Base-by-base conservation (phyloP, 1,139 yeast genomes). In the Candida mesenterica region DNA sequence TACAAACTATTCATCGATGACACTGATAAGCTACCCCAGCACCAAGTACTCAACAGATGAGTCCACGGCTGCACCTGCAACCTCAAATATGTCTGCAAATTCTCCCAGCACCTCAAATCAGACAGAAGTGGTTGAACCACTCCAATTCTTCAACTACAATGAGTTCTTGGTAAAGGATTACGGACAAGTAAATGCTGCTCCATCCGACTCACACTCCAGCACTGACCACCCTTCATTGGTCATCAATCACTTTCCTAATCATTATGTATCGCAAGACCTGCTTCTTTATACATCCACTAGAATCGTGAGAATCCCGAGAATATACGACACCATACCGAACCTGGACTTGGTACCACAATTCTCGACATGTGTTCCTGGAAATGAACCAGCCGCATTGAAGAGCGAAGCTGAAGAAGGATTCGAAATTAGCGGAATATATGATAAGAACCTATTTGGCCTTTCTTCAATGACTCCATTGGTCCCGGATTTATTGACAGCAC, bases 191-290 rank as follows among this genome's bases (percentile, higher is more conserved):
- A n/a, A 15, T 17, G 33, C 36, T 50, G 53, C 19, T 10, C 36
- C 30, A 22, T 17, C 25, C 5, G 30, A 28, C 3, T 15, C 24
- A 12, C 10, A 17, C 4, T 10, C 15, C 23, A 22, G 6, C 2
- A 16, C 53, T 50, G 25, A 30, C 10, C 3, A 13, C 8, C 42
- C 42, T 3, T 55, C 72, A 1, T 46, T 81, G 5, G 74, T 77
- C 19, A 56, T 79, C 7, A 80, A 79, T 31, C 89, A 82, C 53
- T 82, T 80, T 52, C 89, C 89, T 15, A 82, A 82, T 45, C 64
- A 73, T 5, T 57, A 65, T 46, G 57, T 52, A 45, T 28, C 53
- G 25, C 20, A 30, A 3, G 53, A 49, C n/a, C 62, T 76, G 1
- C 31, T 38, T 0, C 45, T 43, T 14, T 69, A 55, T 44, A 33